Evolutionary conservation across 352 stramenopile genomes (phyloP), one percentile per base, ranked within the genome.

Genomic region (Phytopythium kandeliae): DNA sequence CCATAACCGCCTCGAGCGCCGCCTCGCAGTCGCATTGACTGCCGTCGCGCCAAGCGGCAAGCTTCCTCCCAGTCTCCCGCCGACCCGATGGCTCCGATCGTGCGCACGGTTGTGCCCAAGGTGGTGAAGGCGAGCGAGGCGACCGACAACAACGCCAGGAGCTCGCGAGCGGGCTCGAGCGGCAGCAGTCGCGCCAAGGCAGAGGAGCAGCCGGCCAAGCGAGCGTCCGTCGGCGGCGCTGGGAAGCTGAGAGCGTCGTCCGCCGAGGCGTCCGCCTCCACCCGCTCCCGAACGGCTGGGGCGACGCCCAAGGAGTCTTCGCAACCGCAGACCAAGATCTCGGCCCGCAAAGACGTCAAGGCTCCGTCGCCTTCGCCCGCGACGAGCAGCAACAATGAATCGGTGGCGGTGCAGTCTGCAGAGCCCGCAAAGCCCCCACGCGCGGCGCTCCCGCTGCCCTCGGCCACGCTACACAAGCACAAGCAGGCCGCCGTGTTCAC

Each of bases 401-500:
- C 21, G 28, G 33, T 21, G 7, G 12, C 38, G 30, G 53, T 40
- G 38, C 42, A 16, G 47, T 47, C 24, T 33, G 56, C n/a, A 31
- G 40, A n/a, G n/a, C n/a, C 30, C 1, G 15, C 15, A 1, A 75
- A 67, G 28, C 56, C 61, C 26, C 19, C 55, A 4, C 40, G 53
- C 10, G 54, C 6, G 42, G 56, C 49, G 8, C 58, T 76, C 5
- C 64, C 65, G 8, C 47, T 91, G 35, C 80, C 80, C 11, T 91
- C 80, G 3, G 48, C 71, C 12, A 58, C 47, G 44, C 61, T 88
- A 1, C 67, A 84, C 51, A 89, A 85, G 41, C 77, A 91, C 69
- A 91, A 92, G 30, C 78, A 89, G 47, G 78, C 80, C 1, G 63
- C 78, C 0, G 75, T 88, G 26, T 91, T 85, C 62, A 72, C 60